Evolutionary conservation across 1,139 yeast species (phyloP), one percentile per base, ranked within the genome.

Genomic region (Pichia sp.): DNA sequence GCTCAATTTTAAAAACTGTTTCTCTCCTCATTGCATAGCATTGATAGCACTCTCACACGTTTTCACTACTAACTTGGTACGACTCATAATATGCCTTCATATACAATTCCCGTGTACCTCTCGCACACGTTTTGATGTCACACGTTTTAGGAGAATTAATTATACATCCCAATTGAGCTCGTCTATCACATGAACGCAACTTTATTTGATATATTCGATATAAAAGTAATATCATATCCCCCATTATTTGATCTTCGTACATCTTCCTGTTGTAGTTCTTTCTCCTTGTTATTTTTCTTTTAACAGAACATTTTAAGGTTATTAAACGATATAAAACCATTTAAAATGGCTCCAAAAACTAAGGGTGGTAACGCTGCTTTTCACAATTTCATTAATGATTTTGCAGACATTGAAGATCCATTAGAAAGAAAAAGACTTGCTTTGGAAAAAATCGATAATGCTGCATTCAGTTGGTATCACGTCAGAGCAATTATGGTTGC

Each of bases 361-460:
- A 67, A 61, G 34, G 95, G 95, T 68, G 95, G 95, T 69, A 84
- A 86, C 65, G 79, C 92, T 54, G 95, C 95, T 47, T 86, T 85
- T 77, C 92, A 85, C 71, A 88, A 86, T 65, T 85, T 77, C 64
- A 64, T 85, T 56, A 85, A 82, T 50, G 90, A 86, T 64, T 86
- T 81, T 55, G 85, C 94, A 40, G 87, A 86, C 63, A 75, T 86
- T 54, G 83, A 79, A 50, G 95, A 86, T 64, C 95, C 95, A 23
- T 69, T 85, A 53, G 95, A 86, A 68, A 81, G 95, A 72, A 81
- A 95, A 71, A 77, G 95, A 69, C 71, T 86, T 58, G 95, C 96
- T 36, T 72, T 86, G 59, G 94, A 85, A 64, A 86, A 85, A 62
- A 85, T 87, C 56, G 96, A 87, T 65, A 80, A 82, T 57, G 87